A percentile compares a stretch with the other conserved stretches of the same genome.
Evolutionary conservation across 768 basidiomycete species (phyloP).

Genomic region (Aureoboletus auriporus): DNA sequence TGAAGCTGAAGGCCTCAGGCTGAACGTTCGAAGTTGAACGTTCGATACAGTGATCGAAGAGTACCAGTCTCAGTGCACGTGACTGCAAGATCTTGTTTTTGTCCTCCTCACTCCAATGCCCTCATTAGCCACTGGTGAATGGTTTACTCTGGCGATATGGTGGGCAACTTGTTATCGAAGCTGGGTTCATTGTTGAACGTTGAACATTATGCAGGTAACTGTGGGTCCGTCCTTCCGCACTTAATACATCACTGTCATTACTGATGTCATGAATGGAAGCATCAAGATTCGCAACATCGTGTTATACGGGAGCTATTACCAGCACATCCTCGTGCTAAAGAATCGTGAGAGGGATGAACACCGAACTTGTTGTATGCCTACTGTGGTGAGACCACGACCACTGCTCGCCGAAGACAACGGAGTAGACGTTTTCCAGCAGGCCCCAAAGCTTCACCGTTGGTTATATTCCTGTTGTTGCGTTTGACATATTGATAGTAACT

Average conservation of each 20-base stretch:
- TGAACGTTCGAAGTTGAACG: no score
- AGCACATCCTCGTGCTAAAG: neutral
- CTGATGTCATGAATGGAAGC: neutral
- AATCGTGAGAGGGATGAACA: neutral
- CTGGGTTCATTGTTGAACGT: neutral
- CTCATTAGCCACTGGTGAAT: no score
- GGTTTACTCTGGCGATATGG: no score
- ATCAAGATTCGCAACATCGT: no score
- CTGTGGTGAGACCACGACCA: neutral
- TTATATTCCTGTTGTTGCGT: neutral
- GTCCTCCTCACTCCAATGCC: no score
- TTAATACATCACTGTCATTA: neutral
- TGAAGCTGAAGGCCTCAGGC: no score
- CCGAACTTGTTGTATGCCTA: neutral
- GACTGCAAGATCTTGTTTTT: no score
- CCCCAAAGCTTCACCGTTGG: neutral
- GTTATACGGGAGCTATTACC: neutral
- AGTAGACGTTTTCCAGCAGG: neutral
- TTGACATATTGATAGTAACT: neutral
- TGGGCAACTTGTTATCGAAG: no score
- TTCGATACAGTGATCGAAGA: no score
- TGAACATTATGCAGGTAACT: neutral
- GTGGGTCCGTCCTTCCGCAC: neutral
- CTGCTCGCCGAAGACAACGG: no score
- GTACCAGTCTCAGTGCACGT: no score